These are phyloP conservation scores for Sesbania bispinosa DNA, from an alignment of 306 rosid genomes.

Conservation along the genomic window DNA sequence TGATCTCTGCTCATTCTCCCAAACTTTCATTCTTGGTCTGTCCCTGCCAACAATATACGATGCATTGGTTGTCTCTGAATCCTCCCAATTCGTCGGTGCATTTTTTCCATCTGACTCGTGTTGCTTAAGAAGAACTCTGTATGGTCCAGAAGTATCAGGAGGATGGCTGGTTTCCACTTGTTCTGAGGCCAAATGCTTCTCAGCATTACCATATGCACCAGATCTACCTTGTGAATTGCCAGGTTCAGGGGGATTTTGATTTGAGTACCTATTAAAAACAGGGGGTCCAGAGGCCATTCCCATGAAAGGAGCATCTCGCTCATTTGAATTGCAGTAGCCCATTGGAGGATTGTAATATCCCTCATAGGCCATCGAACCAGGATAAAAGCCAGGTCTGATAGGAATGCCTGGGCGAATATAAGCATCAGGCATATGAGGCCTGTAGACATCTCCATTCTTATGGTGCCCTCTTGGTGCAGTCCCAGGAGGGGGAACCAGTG, in stretches of 20 bases:
- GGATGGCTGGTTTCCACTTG: slow-evolving; percentile 57
- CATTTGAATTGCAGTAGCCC: slow-evolving; percentile 70
- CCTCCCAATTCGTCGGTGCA: slow-evolving; percentile 57
- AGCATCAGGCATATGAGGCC: slow-evolving; percentile 84
- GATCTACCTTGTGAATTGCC: slow-evolving; percentile 58
- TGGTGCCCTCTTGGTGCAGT: slow-evolving; percentile 73
- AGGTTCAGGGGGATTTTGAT: slow-evolving; percentile 59
- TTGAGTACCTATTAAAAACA: slow-evolving; percentile 54
- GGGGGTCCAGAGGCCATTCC: slow-evolving; percentile 69
- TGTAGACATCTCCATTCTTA: slow-evolving; percentile 81
- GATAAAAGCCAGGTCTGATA: slow-evolving; percentile 82
- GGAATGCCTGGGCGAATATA: slow-evolving; percentile 78
- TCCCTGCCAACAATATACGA: slow-evolving; percentile 38
- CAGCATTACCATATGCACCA: slow-evolving; percentile 52
- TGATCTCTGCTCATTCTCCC: slow-evolving; percentile 62
- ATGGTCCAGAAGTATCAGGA: slow-evolving; percentile 65
- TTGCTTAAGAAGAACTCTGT: slow-evolving; percentile 85
- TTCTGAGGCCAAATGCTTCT: slow-evolving; percentile 46
- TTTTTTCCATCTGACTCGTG: slow-evolving; percentile 61
- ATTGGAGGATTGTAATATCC: slow-evolving; percentile 76
- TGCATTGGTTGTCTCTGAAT: slow-evolving; percentile 30
- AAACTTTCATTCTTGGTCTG: slow-evolving; percentile 37
- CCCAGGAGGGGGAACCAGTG: slow-evolving; percentile 63
- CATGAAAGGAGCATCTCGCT: slow-evolving; percentile 70
- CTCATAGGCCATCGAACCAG: slow-evolving; percentile 73